Evolutionary conservation across 106 monocot genomes (phyloP).

Genomic region (Acorus gramineus): DNA sequence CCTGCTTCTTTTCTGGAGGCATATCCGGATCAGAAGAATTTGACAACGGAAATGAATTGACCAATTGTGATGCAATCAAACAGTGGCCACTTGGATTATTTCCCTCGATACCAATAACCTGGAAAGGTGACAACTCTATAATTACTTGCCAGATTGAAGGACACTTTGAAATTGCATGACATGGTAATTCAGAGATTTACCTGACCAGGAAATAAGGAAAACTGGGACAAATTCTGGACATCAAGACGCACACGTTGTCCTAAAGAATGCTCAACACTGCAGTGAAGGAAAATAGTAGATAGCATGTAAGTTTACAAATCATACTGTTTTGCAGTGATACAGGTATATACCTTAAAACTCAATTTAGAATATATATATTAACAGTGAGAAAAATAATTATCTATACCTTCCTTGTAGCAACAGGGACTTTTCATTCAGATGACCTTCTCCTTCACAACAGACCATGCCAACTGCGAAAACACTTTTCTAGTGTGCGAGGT

Average conservation of each 20-base stretch:
- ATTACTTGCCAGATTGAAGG: not conserved
- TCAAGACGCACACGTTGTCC: conserved; percentile 83
- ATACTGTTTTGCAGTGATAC: too few species aligned
- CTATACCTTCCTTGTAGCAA: conserved; percentile 76
- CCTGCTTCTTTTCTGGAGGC: conserved; percentile 81
- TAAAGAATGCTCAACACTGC: conserved; percentile 65
- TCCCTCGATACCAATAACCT: conserved; percentile 91
- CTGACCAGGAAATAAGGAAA: conserved; percentile 94
- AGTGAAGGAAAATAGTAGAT: not conserved
- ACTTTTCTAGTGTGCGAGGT: conserved; percentile 38
- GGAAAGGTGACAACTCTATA: conserved; percentile 5
- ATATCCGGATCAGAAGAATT: conserved; percentile 7
- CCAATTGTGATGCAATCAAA: conserved; percentile 73
- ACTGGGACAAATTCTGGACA: conserved; percentile 47
- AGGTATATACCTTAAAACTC: too few species aligned
- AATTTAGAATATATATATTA: too few species aligned
- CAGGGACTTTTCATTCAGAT: conserved; percentile 77
- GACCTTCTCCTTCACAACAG: conserved; percentile 83
- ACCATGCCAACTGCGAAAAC: conserved; percentile 91
- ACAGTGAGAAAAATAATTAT: too few species aligned
- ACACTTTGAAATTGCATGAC: not conserved
- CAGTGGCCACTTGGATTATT: conserved; percentile 98
- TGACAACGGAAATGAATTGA: conserved; percentile 46
- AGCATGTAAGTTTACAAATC: not conserved
- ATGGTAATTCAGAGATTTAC: conserved; percentile 17